These are phyloP conservation scores for Moesziomyces sp. DNA, from an alignment of 1,284 basidiomycete genomes.

Conservation along the genomic window DNA sequence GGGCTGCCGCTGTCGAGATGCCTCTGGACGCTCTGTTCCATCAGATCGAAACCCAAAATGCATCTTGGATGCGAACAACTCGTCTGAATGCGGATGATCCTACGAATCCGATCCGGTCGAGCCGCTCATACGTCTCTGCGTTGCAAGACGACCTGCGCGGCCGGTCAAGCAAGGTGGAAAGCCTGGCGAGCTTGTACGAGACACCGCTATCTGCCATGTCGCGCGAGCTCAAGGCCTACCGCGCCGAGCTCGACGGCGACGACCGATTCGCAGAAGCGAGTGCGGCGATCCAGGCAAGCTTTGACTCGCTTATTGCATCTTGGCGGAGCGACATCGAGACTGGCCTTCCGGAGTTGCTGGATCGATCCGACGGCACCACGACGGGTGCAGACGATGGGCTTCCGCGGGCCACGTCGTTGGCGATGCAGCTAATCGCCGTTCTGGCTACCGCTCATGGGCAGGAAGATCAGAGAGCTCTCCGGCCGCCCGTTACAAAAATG, in stretches of 20 bases:
- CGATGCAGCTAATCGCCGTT: conserved; percentile 26
- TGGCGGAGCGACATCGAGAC: conserved; percentile 21
- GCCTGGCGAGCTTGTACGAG: conserved; percentile 31
- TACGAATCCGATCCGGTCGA: conserved; percentile 3
- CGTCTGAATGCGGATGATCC: neutral
- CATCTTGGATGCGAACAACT: neutral
- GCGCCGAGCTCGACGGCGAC: conserved; percentile 19
- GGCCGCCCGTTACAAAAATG: conserved; percentile 16
- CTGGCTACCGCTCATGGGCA: conserved; percentile 2
- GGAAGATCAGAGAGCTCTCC: neutral
- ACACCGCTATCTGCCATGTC: conserved; percentile 10
- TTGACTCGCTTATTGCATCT: conserved; percentile 11
- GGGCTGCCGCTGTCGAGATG: neutral
- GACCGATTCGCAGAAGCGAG: conserved; percentile 14
- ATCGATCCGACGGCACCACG: conserved; percentile 7
- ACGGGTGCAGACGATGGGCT: neutral
- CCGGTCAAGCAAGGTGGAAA: conserved; percentile 25
- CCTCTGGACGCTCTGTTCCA: conserved; percentile 32
- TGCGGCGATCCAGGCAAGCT: conserved; percentile 15
- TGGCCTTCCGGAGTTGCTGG: conserved; percentile 12
- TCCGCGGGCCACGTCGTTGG: conserved; percentile 4
- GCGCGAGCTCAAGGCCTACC: conserved; percentile 17
- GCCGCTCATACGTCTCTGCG: conserved; percentile 9
- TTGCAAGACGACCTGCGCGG: conserved; percentile 29
- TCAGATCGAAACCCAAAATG: conserved; percentile 5